These are phyloP conservation scores for Pichia heedii DNA, from an alignment of 805 yeast species.

Conservation along the genomic window DNA sequence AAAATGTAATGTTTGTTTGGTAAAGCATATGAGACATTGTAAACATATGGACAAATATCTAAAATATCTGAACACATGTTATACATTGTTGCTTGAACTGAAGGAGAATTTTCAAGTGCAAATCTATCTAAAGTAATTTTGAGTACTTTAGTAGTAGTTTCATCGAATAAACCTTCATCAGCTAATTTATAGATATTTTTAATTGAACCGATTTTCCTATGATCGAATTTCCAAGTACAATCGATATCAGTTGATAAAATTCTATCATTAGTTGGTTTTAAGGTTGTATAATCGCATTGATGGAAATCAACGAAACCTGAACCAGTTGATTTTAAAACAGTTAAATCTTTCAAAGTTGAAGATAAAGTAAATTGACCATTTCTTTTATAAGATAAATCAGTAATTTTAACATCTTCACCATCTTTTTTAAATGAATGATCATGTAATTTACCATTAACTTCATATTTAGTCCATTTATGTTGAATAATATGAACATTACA, in stretches of 20 bases:
- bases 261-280: slow-evolving; percentile 75
- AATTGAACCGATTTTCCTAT: slow-evolving; percentile 41
- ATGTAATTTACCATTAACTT: slow-evolving; percentile 67
- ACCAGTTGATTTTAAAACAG: slow-evolving; percentile 83
- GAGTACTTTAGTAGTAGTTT: slow-evolving; percentile 53
- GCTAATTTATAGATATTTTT: slow-evolving; percentile 41
- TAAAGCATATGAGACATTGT: slow-evolving; percentile 60
- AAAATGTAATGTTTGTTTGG: slow-evolving; percentile 92
- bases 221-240: slow-evolving; percentile 61
- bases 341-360: slow-evolving; percentile 70
- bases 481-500: slow-evolving; percentile 61
- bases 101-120: slow-evolving; percentile 82
- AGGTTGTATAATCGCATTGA: slow-evolving; percentile 81
- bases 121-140: slow-evolving; percentile 64
- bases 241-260: slow-evolving; percentile 81
- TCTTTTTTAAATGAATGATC: slow-evolving; percentile 80
- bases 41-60: slow-evolving; percentile 44
- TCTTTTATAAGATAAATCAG: slow-evolving; percentile 44
- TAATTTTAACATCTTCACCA: slow-evolving; percentile 71
- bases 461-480: slow-evolving; percentile 67
- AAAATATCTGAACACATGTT: slow-evolving; percentile 78
- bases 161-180: slow-evolving; percentile 57
- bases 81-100: slow-evolving; percentile 95
- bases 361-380: slow-evolving; percentile 45
- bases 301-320: slow-evolving; percentile 88